Evolutionary conservation across 1,139 yeast genomes (phyloP).

Genomic region (Pichia sp.): DNA sequence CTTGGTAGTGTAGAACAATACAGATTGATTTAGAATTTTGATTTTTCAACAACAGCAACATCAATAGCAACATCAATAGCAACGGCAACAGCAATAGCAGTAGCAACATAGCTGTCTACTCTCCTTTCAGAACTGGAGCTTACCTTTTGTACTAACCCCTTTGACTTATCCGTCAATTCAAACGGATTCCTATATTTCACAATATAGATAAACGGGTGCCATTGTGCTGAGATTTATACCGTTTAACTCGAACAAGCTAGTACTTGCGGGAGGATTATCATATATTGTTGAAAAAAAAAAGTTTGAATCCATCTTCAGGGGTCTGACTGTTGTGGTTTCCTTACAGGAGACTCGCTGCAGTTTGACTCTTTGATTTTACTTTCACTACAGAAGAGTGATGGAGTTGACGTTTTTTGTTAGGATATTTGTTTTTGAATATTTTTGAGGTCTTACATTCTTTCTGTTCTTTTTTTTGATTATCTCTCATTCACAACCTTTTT

Average conservation of each 20-base stretch:
- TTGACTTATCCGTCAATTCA: neutral
- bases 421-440: conserved; percentile 3
- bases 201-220: conserved; percentile 51
- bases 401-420: conserved; percentile 4
- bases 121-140: neutral
- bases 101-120: no score
- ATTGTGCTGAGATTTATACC: conserved; percentile 65
- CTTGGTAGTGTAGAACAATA: neutral
- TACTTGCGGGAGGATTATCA: conserved; percentile 79
- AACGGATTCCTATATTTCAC: conserved; percentile 15
- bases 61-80: neutral
- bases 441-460: neutral
- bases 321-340: neutral
- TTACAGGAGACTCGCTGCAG: neutral
- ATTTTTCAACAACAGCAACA: conserved; percentile 3
- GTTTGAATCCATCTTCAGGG: conserved; percentile 10
- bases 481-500: neutral
- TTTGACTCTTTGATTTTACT: neutral
- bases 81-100: no score
- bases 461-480: neutral
- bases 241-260: conserved; percentile 81
- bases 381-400: neutral
- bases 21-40: conserved; percentile 1
- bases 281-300: conserved; percentile 32
- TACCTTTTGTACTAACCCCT: neutral